Evolutionary conservation across 2,329 filamentous ascomycete genomes (phyloP).

Genomic region (Alternaria burnsii): DNA sequence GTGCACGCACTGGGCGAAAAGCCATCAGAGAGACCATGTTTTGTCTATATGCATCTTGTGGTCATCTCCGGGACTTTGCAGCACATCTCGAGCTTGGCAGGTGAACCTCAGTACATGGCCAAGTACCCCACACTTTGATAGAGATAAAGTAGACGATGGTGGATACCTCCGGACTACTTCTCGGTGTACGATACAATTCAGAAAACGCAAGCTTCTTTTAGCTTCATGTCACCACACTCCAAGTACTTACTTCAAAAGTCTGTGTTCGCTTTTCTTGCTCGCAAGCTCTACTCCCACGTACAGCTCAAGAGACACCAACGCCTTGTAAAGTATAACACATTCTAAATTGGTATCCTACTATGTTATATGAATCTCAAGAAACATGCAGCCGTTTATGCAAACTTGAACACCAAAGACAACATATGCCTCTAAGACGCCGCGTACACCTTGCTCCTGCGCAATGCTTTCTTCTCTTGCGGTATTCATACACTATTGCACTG

Average conservation of each 20-base stretch:
- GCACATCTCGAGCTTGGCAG: not conserved
- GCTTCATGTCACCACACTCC: not conserved
- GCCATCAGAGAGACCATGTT: fast-evolving
- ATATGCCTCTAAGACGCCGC: constrained; percentile 19
- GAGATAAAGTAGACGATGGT: constrained; percentile 1
- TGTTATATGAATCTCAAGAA: constrained; percentile 6
- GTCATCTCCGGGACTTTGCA: not conserved
- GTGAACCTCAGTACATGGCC: not conserved
- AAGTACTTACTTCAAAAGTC: not conserved
- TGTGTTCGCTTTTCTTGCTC: not conserved
- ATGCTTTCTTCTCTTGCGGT: constrained; percentile 26
- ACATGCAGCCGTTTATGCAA: constrained; percentile 4
- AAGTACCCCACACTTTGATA: constrained; percentile 8
- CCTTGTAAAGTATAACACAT: not conserved
- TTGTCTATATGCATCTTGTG: not conserved
- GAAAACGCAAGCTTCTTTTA: not conserved
- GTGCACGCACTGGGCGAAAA: not conserved
- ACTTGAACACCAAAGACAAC: constrained; percentile 6
- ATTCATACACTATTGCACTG: constrained; percentile 12
- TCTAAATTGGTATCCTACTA: constrained; percentile 20
- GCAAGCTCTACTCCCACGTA: not conserved
- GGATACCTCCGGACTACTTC: constrained; percentile 1
- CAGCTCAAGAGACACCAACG: not conserved
- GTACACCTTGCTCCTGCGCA: constrained; percentile 35
- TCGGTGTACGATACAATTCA: not conserved